Base-by-base conservation (phyloP, 345 rosid species). In the Bruguiera parviflora region DNA sequence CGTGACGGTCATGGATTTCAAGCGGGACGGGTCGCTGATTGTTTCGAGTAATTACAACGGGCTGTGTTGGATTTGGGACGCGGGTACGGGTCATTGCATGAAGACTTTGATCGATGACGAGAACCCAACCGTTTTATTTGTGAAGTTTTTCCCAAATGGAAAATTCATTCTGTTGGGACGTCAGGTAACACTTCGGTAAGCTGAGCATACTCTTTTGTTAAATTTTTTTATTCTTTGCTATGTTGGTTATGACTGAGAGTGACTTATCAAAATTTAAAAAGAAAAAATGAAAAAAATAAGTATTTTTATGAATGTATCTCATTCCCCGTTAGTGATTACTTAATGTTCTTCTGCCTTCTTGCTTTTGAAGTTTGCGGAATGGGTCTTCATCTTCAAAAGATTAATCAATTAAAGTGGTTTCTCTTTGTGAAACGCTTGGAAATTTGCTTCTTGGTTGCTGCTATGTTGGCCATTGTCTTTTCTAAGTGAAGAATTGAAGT, bases 41-140 rank as follows among this genome's bases (percentile, higher is more conserved):
- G 96, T 92, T n/a, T 87, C 98, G 5, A 89, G 98, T 65, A 95
- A 96, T 70, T 92, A 88, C 37, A 98, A 95, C 61, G 99, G 98
- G 53, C 55, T 90, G 66, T 92, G 98, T 53, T 70, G 96, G 70
- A 86, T 92, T 31, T 95, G 96, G 98, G 98, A 94, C 75, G 75
- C 89, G 19, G 87, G 86, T 28, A 89, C 95, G 13, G 97, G 97
- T 0, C 95, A 88, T 78, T 94, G 99, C 51, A 49, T 90, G 75
- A 92, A 88, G 82, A 92, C 96, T 15, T 77, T 92, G 29, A 87
- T 95, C 35, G 96, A 88, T 58, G 99, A 95, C 51, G 96, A 90
- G 81, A 92, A 91, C 72, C 97, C 94, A 1, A 97, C 96, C 5
- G 97, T 95, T 53, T 92, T 96, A 3, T 95, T 68, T 66, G 94